Percentiles rank a stretch among this genome's conserved stretches.
These are phyloP conservation scores for Komagataea norvegica DNA, from an alignment of 1,139 yeast species.

Conservation along the genomic window DNA sequence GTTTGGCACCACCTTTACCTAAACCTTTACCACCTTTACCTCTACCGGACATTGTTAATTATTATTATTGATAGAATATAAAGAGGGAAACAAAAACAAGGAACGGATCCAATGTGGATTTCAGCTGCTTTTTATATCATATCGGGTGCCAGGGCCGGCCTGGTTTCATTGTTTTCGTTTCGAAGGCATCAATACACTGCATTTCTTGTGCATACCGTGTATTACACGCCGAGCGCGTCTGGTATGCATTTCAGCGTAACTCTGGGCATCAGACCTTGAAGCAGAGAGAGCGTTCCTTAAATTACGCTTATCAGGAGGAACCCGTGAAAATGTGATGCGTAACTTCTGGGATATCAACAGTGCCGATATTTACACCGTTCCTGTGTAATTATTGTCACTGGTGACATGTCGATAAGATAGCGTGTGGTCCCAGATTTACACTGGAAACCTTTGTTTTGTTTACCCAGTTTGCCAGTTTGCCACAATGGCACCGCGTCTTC, in stretches of 20 bases:
- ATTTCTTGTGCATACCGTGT: not conserved
- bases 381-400: not conserved
- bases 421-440: too few relatives aligned
- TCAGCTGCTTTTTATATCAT: too few relatives aligned
- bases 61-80: constrained; percentile 2
- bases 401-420: too few relatives aligned
- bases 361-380: constrained; percentile 5
- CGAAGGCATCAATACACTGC: too few relatives aligned
- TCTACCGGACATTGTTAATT: constrained; percentile 86
- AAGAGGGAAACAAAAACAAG: too few relatives aligned
- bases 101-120: too few relatives aligned
- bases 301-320: constrained; percentile 1
- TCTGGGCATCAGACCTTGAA: not conserved
- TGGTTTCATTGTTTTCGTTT: not conserved
- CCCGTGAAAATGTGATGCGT: constrained; percentile 8
- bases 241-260: not conserved
- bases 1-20: constrained; percentile 99
- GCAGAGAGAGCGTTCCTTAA: not conserved
- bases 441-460: not conserved
- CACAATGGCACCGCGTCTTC: not conserved
- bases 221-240: constrained; percentile 4
- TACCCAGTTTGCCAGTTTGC: not conserved
- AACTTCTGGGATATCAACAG: constrained; percentile 8
- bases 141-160: too few relatives aligned
- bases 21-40: constrained; percentile 99